Evolutionary conservation across 371 early-diverging fungal genomes (phyloP).

Genomic region (Conidiobolus incongruus): DNA sequence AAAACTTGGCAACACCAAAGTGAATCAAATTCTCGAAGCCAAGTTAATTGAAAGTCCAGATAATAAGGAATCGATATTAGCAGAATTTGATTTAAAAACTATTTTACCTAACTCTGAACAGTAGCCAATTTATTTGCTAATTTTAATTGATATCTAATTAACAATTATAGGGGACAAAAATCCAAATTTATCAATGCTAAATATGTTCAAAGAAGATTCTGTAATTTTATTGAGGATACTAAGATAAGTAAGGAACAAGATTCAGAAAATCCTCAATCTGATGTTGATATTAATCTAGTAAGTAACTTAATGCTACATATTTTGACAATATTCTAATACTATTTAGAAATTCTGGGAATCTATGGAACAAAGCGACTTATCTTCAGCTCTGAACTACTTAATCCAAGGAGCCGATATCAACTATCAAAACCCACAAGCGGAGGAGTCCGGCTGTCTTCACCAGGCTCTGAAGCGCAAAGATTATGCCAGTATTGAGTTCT

Average conservation of each 20-base stretch:
- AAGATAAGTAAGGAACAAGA: too few relatives aligned
- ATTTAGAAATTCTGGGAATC: slow-evolving; percentile 27
- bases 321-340: too few relatives aligned
- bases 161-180: slow-evolving; percentile 21
- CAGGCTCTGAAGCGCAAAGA: slow-evolving; percentile 28
- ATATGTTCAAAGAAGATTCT: slow-evolving; percentile 18
- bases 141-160: too few relatives aligned
- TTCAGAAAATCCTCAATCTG: slow-evolving; percentile 1
- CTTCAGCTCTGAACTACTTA: slow-evolving; percentile 26
- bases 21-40: slow-evolving; percentile 50
- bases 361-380: slow-evolving; percentile 23
- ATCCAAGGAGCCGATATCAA: slow-evolving; percentile 58
- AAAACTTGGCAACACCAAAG: slow-evolving; percentile 49
- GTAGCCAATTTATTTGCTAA: too few relatives aligned
- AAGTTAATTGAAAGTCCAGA: slow-evolving; percentile 10
- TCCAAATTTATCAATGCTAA: slow-evolving; percentile 48
- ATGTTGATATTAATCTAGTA: background rate
- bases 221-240: too few relatives aligned
- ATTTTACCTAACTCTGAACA: slow-evolving; percentile 9
- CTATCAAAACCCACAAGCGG: slow-evolving; percentile 24
- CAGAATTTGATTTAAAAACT: slow-evolving; percentile 1
- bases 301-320: too few relatives aligned
- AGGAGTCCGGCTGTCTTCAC: slow-evolving; percentile 30
- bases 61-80: too few relatives aligned
- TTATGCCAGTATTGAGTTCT: slow-evolving; percentile 34